A percentile compares a stretch with the other conserved stretches of the same genome.
phyloP scores from a whole-genome alignment of 2,329 filamentous ascomycete species.

The Raffaelea albimanens region DNA sequence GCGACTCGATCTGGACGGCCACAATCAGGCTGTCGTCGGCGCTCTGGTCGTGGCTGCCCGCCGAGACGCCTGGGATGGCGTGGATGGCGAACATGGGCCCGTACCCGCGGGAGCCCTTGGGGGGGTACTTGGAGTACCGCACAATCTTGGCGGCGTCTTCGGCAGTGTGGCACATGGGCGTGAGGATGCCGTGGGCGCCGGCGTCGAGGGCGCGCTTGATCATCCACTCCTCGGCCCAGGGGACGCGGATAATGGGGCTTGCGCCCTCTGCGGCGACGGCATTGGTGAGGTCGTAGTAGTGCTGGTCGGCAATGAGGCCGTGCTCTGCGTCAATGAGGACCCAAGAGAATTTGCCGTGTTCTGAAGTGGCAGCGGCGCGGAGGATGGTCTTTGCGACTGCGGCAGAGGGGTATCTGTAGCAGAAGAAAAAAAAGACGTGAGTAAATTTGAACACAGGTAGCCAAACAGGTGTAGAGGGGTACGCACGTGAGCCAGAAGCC shows the following conservation, averaged over 20 bases:
- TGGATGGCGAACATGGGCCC: constrained; percentile 23
- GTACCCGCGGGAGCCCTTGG: constrained; percentile 14
- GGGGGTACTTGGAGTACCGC: constrained; percentile 15
- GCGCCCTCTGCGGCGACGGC: constrained; percentile 30
- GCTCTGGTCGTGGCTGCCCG: constrained; percentile 22
- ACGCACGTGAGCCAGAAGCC: constrained; percentile 15
- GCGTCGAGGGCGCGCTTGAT: constrained; percentile 51
- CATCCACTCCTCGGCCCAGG: constrained; percentile 51
- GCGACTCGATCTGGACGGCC: constrained; percentile 31
- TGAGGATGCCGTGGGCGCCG: constrained; percentile 49
- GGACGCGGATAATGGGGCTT: constrained; percentile 33
- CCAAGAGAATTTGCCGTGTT: constrained; percentile 16
- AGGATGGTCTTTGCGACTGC: constrained; percentile 12
- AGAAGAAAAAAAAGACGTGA: background rate
- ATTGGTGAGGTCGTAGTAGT: constrained; percentile 23
- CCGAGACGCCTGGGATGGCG: constrained; percentile 16
- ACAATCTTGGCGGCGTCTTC: constrained; percentile 16
- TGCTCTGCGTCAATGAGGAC: constrained; percentile 29
- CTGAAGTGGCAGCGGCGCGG: constrained; percentile 7
- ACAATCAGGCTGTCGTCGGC: constrained; percentile 22
- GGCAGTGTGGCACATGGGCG: constrained; percentile 26
- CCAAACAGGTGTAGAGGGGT: background rate
- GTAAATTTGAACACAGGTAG: background rate
- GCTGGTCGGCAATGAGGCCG: constrained; percentile 25
- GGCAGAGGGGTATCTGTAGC: constrained; percentile 9